phyloP scores from a whole-genome alignment of 257 asterid genomes.

The Perilla frutescens region DNA sequence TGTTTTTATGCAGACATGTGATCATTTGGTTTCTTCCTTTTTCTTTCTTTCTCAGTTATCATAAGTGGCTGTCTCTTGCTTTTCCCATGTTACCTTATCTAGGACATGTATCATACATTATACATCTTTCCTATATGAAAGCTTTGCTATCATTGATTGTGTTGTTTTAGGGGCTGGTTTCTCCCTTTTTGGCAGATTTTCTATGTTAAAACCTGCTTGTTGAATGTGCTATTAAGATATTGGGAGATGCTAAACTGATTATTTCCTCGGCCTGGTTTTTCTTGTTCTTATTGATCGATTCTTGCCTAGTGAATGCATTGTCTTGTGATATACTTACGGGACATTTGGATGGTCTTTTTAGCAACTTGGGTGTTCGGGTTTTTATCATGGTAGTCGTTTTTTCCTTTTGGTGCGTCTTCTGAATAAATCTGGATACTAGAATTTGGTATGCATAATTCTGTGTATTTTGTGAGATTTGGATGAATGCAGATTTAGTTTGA shows the following conservation, averaged over 20 bases:
- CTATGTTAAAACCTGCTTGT: conserved; percentile 4
- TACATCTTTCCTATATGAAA: conserved; percentile 7
- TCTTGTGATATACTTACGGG: not conserved
- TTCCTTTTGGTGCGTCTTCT: not conserved
- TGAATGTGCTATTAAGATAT: conserved; percentile 14
- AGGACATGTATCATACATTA: conserved; percentile 36
- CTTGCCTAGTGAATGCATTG: not conserved
- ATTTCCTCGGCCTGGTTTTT: not conserved
- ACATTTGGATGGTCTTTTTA: too few species aligned
- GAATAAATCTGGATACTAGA: not conserved
- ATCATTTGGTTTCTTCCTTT: conserved; percentile 29
- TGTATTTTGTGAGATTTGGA: conserved; percentile 15
- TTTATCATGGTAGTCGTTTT: too few species aligned
- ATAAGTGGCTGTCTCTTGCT: conserved; percentile 44
- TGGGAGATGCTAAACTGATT: not conserved
- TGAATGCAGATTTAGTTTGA: conserved; percentile 20
- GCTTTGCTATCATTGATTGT: conserved; percentile 33
- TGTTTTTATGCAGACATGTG: conserved; percentile 44
- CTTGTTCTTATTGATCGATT: not conserved
- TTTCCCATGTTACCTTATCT: conserved; percentile 43
- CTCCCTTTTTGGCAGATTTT: conserved; percentile 14
- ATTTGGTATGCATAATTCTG: not conserved
- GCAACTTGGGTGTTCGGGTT: too few species aligned
- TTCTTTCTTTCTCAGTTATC: conserved; percentile 33
- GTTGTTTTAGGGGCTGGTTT: conserved; percentile 22